phyloP scores from a whole-genome alignment of 768 basidiomycete genomes.

The Leccinum sublutescens region DNA sequence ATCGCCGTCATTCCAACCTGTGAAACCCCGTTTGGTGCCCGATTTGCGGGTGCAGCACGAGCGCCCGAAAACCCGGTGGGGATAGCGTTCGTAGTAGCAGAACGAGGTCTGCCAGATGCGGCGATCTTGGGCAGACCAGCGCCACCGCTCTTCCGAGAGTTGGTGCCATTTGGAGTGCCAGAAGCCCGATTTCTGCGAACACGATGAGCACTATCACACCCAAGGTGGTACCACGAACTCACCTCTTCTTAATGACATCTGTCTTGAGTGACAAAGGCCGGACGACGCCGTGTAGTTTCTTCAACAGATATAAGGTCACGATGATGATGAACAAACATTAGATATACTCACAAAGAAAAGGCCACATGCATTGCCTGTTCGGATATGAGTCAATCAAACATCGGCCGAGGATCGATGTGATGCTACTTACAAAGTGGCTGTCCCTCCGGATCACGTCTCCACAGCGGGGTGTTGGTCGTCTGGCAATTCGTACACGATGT shows the following conservation, averaged over 20 bases:
- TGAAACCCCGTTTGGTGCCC: constrained; percentile 19
- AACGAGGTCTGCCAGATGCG: constrained; percentile 69
- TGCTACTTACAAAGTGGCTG: constrained; percentile 77
- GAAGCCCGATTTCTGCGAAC: constrained; percentile 71
- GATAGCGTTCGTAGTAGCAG: constrained; percentile 60
- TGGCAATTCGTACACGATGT: constrained; percentile 94
- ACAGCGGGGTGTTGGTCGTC: constrained; percentile 92
- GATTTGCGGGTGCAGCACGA: constrained; percentile 37
- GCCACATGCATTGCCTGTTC: constrained; percentile 83
- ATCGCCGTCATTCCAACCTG: constrained; percentile 40
- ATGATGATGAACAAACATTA: not conserved
- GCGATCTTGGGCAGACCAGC: constrained; percentile 72
- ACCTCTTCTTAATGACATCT: constrained; percentile 97
- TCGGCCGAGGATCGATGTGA: constrained; percentile 5
- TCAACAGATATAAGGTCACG: constrained; percentile 15
- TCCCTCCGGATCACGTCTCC: constrained; percentile 90
- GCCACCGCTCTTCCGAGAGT: constrained; percentile 56
- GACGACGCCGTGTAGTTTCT: constrained; percentile 97
- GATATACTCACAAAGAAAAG: constrained; percentile 79
- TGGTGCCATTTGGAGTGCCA: constrained; percentile 59
- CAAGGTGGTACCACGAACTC: constrained; percentile 11
- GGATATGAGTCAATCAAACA: constrained; percentile 14
- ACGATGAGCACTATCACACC: constrained; percentile 1
- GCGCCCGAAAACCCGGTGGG: constrained; percentile 46
- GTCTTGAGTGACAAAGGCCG: constrained; percentile 94